Conservation (phyloP, 164 flowering plant genomes). For the Buxus sempervirens region DNA sequence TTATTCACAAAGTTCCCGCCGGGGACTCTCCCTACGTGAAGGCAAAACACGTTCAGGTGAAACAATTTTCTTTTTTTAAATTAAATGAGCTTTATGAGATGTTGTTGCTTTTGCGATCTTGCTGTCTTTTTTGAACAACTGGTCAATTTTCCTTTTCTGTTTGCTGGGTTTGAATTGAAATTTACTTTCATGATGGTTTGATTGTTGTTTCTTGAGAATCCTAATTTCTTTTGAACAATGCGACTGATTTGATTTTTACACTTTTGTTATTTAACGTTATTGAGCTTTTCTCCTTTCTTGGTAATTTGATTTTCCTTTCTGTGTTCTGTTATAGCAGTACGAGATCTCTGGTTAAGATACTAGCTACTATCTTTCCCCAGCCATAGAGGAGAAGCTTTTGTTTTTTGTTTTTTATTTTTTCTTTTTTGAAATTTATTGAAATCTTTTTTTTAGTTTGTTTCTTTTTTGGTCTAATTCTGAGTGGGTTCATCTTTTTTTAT, state of each 20-base stretch:
- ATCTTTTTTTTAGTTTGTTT: too few relatives aligned
- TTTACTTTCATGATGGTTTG: neutral
- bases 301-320: too few relatives aligned
- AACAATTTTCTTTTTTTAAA: neutral
- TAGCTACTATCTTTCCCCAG: too few relatives aligned
- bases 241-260: too few relatives aligned
- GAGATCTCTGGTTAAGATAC: too few relatives aligned
- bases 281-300: too few relatives aligned
- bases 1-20: slow-evolving; percentile 64
- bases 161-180: neutral
- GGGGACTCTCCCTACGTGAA: slow-evolving; percentile 78
- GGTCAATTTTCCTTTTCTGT: neutral
- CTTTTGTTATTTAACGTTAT: too few relatives aligned
- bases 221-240: neutral
- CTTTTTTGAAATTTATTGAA: neutral
- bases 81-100: neutral
- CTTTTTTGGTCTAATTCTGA: neutral
- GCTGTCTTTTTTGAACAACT: neutral
- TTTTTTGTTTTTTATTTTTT: too few relatives aligned
- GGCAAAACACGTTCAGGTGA: slow-evolving; percentile 93
- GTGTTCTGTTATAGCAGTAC: too few relatives aligned
- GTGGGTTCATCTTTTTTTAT: neutral
- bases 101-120: neutral
- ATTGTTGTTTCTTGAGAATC: neutral
- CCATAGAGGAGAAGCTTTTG: too few relatives aligned